phyloP scores from a whole-genome alignment of 495 filamentous ascomycete species.

The Evernia prunastri region DNA sequence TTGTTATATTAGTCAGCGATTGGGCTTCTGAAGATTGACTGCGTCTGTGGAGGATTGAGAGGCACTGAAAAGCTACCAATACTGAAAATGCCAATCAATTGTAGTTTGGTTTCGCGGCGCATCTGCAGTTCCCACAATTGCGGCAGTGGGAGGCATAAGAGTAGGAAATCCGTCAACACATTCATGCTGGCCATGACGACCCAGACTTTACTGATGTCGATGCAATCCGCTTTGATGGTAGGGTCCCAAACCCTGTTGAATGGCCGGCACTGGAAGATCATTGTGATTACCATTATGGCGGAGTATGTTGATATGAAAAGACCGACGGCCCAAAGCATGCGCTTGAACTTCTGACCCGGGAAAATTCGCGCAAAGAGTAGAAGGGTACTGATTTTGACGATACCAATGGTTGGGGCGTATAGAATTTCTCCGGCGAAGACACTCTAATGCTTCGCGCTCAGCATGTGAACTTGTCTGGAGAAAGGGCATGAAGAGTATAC shows the following conservation, averaged over 20 bases:
- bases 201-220: neutral
- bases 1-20: neutral
- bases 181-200: conserved; percentile 10
- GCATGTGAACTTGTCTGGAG: too few species aligned
- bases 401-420: neutral
- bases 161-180: conserved; percentile 6
- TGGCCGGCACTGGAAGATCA: conserved; percentile 12
- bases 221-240: neutral
- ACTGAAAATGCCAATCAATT: conserved; percentile 13
- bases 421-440: neutral
- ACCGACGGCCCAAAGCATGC: neutral
- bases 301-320: conserved; percentile 3
- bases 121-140: conserved; percentile 13
- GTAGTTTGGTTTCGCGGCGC: neutral
- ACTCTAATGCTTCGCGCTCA: neutral
- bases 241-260: conserved; percentile 5
- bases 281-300: neutral
- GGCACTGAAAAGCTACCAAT: conserved; percentile 13
- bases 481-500: neutral
- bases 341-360: neutral
- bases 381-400: conserved; percentile 11
- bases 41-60: too few species aligned
- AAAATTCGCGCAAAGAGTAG: conserved; percentile 10
- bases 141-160: conserved; percentile 6
- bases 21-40: neutral